Evolutionary conservation across 192 early-diverging fungal species (phyloP), one percentile per base, ranked within the genome.

Genomic region (Coemansia furcata): DNA sequence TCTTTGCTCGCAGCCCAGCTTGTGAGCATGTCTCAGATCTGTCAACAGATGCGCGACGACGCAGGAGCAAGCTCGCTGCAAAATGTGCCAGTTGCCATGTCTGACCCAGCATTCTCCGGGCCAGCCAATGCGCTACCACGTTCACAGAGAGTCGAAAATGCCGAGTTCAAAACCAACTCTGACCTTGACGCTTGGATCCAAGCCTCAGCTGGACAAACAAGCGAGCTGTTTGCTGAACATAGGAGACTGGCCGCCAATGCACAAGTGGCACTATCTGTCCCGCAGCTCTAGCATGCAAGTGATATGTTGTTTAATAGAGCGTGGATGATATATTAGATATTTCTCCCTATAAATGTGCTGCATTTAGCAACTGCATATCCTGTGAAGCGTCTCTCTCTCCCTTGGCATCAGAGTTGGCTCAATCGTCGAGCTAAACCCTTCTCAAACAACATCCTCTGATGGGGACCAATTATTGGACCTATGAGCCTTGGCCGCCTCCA

Each of bases 1-100:
- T 82, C 80, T n/a, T 60, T 82, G 44, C 80, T 82, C 23, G 71
- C 80, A 19, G 74, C 80, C 6, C 80, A 82, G 60, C 74, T 82
- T 19, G 74, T 74, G 26, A 68, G 43, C 57, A 77, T 82, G 80
- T 50, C 68, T 21, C 80, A 82, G 52, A 65, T 73, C 30, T 82
- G 80, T 49, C 67, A 82, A 59, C 74, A 82, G 65, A 82, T 82
- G 80, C 40, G 44, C 32, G 38, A 63, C 11, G 71, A 67, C 32
- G 71, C 80, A 15, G 35, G 44, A 15, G 33, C 26, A 36, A 44
- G 67, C 15, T 46, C 71, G 1, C 52, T 77, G n/a, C 65, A 66
- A n/a, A 77, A 77, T 52, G 68, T 77, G 7, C 74, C 80, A 8
- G 43, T 66, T 17, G 62, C 62, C n/a, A 43, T 30, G 23, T 42